Base-by-base conservation (phyloP, 495 filamentous ascomycete species). In the Pyrenopolyporus hunteri region DNA sequence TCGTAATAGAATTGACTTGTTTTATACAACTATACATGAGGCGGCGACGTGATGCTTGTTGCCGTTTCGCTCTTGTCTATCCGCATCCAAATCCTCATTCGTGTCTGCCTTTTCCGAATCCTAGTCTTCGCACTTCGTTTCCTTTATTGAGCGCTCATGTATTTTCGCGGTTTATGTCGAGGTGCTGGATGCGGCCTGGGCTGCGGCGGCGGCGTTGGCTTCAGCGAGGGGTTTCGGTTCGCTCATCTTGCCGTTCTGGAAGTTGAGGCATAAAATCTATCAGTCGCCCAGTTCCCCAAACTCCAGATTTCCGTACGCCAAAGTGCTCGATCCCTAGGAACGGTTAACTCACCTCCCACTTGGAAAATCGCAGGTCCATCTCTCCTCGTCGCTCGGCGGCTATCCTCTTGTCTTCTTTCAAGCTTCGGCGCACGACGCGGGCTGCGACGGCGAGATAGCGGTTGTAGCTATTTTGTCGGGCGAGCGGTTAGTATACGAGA, bases 161-260 rank as follows among this genome's bases (percentile, higher is more conserved):
- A 59, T 36, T 49, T n/a, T 46, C 49, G 48, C 55, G 28, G 39
- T 54, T 56, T 68, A 72, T 28, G 70, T 35, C 5, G 59, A 55
- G 19, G 63, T 58, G 13, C 68, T 54, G 22, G 70, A 67, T 35
- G 70, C 68, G 58, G 67, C 67, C 69, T 85, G 80, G 47, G 79
- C 83, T 66, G 84, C 76, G 14, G 86, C 80, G 42, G 79, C 80
- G 57, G 82, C 80, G 74, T 94, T 93, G 74, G 86, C 91, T 25
- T 85, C 77, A 57, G 83, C 87, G 51, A 97, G 74, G 69, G 79
- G 85, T 80, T 88, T 89, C 71, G 81, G 74, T 19, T 97, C 93
- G 77, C 92, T 89, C 81, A 96, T 92, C 85, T 97, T 98, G 81
- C 94, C 95, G 80, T 90, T 89, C 94, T 98, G 73, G 77, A 58